Base-by-base conservation (phyloP, 2,329 filamentous ascomycete species). In the Sarocladium oryzae region DNA sequence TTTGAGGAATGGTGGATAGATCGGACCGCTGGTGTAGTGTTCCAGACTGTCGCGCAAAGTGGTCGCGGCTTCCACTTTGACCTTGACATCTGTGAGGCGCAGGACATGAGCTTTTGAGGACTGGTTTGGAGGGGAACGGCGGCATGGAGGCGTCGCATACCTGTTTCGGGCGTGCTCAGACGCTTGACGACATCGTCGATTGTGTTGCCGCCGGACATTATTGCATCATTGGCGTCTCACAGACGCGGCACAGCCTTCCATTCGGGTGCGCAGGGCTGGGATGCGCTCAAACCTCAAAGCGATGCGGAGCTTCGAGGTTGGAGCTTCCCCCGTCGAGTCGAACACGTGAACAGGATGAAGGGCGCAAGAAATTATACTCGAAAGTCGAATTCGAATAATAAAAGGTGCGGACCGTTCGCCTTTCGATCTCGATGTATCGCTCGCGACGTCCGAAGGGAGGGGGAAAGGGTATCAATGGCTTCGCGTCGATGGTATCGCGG, bases 11-110 rank as follows among this genome's bases (percentile, higher is more conserved):
- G 80, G 76, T 24, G 81, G 71, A 66, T 97, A 99, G 60, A 84
- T 84, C 51, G 80, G 77, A 50, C 88, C 85, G 61, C 81, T 82
- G 51, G 86, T 89, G 73, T 93, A 95, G 62, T 89, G 80, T 57
- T 99, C 95, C 59, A 97, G 84, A 61, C 81, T 89, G 70, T 99
- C 95, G 65, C 93, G 89, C 61, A 99, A 77, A 57, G 91, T 86
- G 50, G 85, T 84, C 55, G 92, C 89, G 56, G 90, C 84, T 61
- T 89, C 88, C 55, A 87, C 80, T 72, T 91, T 95, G 53, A 83
- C 71, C 72, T 88, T 89, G 53, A 85, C 72, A 73, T 97, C 93
- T 96, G 55, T 16, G 53, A 7, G 11, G 32, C 10, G 16, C n/a
- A n/a, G 21, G 10, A 18, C 21, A 20, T 16, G 36, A 8, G 36